Percentiles rank a stretch among this genome's conserved stretches.
Evolutionary conservation across 352 stramenopile species (phyloP).

Genomic region (Phytophthora brassicae): DNA sequence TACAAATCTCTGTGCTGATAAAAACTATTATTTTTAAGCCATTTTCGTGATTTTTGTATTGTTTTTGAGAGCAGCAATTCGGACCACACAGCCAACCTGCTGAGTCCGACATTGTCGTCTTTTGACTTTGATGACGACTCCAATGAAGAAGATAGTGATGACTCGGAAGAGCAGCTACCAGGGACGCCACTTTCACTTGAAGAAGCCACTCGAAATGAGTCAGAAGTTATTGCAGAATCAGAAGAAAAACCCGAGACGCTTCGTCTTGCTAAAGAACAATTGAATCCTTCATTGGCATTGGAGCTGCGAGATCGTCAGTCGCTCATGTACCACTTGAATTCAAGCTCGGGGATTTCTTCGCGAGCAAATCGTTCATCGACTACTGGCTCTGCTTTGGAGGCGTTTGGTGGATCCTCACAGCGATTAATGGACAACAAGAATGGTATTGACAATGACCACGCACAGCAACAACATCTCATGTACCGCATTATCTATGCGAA

Average conservation of each 20-base stretch:
- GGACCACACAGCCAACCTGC: conserved; percentile 60
- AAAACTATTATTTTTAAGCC: background rate
- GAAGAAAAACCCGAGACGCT: conserved; percentile 7
- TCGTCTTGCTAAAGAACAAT: conserved; percentile 4
- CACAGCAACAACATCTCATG: conserved; percentile 61
- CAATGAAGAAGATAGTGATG: conserved; percentile 36
- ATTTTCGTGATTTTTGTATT: background rate
- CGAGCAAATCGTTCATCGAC: conserved; percentile 60
- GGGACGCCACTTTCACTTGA: conserved; percentile 16
- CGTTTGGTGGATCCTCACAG: conserved; percentile 17
- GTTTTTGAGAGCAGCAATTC: conserved; percentile 18
- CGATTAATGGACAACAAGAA: conserved; percentile 32
- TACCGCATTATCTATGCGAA: conserved; percentile 82
- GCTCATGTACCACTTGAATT: conserved; percentile 31
- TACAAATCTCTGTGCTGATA: too few relatives aligned
- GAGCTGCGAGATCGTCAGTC: conserved; percentile 37
- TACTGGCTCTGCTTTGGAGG: conserved; percentile 43
- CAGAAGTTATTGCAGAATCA: conserved; percentile 16
- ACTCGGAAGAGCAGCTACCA: background rate
- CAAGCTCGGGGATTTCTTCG: conserved; percentile 21
- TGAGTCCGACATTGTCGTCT: conserved; percentile 83
- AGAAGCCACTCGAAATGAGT: conserved; percentile 15
- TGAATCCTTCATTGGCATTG: conserved; percentile 21
- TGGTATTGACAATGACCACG: conserved; percentile 14
- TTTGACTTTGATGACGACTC: conserved; percentile 87